phyloP scores from a whole-genome alignment of 1,284 basidiomycete genomes.

The Ustilago bromivora region DNA sequence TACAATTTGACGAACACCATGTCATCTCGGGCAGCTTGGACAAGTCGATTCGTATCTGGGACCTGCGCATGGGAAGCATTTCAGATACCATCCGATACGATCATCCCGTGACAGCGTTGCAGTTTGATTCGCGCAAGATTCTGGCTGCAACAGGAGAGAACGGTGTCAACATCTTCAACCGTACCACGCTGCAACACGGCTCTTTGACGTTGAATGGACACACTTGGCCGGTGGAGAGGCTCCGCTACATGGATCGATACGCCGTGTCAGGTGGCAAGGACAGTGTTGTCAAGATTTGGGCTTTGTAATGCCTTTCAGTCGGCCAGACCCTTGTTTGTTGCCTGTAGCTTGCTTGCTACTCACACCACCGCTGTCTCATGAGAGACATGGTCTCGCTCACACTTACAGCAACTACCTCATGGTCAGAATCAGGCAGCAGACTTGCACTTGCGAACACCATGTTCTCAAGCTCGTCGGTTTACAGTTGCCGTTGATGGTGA shows the following conservation, averaged over 20 bases:
- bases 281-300: slow-evolving; percentile 92
- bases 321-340: not conserved
- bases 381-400: too few relatives aligned
- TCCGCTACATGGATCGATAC: slow-evolving; percentile 97
- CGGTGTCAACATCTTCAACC: slow-evolving; percentile 93
- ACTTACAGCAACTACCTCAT: too few relatives aligned
- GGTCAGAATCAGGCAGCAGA: not conserved
- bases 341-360: not conserved
- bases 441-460: not conserved
- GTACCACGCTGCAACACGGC: slow-evolving; percentile 89
- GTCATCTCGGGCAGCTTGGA: slow-evolving; percentile 92
- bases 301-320: slow-evolving; percentile 74
- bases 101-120: slow-evolving; percentile 87
- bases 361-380: too few relatives aligned
- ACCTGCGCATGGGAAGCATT: slow-evolving; percentile 88
- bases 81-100: slow-evolving; percentile 92
- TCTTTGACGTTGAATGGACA: slow-evolving; percentile 90
- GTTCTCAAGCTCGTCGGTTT: not conserved
- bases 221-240: slow-evolving; percentile 84
- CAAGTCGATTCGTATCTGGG: slow-evolving; percentile 84
- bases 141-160: slow-evolving; percentile 94
- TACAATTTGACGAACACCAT: slow-evolving; percentile 97
- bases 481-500: not conserved
- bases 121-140: slow-evolving; percentile 93
- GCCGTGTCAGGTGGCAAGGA: slow-evolving; percentile 91